Evolutionary conservation across 371 early-diverging fungal species (phyloP).

Genomic region (Mortierella sp.): DNA sequence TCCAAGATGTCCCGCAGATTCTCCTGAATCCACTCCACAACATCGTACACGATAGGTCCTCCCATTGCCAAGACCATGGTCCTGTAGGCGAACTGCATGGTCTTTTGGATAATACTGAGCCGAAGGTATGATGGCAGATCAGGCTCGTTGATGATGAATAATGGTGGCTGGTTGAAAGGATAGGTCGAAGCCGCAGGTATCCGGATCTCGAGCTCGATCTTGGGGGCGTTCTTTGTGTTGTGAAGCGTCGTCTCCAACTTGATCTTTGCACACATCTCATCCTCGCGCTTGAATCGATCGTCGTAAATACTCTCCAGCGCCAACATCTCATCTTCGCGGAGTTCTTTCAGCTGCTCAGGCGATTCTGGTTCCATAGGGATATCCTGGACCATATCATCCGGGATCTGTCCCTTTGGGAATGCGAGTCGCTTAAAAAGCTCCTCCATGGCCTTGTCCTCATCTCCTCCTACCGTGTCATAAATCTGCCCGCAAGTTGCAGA

Average conservation of each 20-base stretch:
- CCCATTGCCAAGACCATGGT: slow-evolving; percentile 65
- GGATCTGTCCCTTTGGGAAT: slow-evolving; percentile 42
- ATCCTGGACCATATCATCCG: slow-evolving; percentile 57
- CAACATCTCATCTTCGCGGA: slow-evolving; percentile 67
- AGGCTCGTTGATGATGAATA: slow-evolving; percentile 72
- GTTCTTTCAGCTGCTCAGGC: slow-evolving; percentile 59
- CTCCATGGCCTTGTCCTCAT: slow-evolving; percentile 70
- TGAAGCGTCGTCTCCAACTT: slow-evolving; percentile 40
- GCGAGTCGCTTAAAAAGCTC: slow-evolving; percentile 61
- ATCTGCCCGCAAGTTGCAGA: slow-evolving; percentile 63
- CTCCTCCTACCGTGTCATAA: slow-evolving; percentile 58
- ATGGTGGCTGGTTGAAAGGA: slow-evolving; percentile 73
- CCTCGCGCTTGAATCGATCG: slow-evolving; percentile 52
- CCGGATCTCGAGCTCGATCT: slow-evolving; percentile 66
- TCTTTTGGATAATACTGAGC: slow-evolving; percentile 71
- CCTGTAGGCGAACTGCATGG: slow-evolving; percentile 67
- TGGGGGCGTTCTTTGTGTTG: slow-evolving; percentile 51
- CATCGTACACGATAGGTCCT: slow-evolving; percentile 76
- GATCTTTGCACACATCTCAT: slow-evolving; percentile 22
- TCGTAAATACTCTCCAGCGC: slow-evolving; percentile 81
- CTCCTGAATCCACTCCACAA: slow-evolving; percentile 80
- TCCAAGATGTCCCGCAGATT: slow-evolving; percentile 67
- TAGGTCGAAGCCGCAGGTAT: slow-evolving; percentile 69
- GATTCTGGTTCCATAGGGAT: slow-evolving; percentile 58
- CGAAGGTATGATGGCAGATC: slow-evolving; percentile 80